phyloP scores from a whole-genome alignment of 208 protist genomes.

The Trypanosoma theileri region DNA sequence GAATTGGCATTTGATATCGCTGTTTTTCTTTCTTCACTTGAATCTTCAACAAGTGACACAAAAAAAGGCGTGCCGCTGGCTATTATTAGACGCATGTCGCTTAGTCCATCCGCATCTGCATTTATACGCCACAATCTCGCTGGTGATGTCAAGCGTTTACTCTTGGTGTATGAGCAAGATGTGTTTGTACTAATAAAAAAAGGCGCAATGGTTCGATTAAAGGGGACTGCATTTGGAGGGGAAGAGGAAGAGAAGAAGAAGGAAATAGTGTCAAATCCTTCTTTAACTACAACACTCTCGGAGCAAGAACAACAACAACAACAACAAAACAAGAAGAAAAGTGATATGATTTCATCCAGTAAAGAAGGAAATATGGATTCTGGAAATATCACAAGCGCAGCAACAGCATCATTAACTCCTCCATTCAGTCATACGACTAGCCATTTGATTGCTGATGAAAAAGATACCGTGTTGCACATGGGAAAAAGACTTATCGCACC shows the following conservation, averaged over 20 bases:
- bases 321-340: too few relatives aligned
- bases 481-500: conserved; percentile 30
- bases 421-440: too few relatives aligned
- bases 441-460: conserved; percentile 4
- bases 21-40: conserved; percentile 14
- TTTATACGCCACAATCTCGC: conserved; percentile 27
- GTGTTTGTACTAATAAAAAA: conserved; percentile 23
- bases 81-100: conserved; percentile 22
- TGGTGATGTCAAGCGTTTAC: conserved; percentile 22
- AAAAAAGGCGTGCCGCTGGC: conserved; percentile 19
- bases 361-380: too few relatives aligned
- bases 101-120: conserved; percentile 5
- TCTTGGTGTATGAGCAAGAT: conserved; percentile 19
- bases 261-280: neutral
- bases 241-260: neutral
- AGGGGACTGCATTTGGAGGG: neutral
- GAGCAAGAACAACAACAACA: neutral
- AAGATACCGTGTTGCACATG: conserved; percentile 27
- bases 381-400: too few relatives aligned
- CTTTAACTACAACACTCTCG: neutral
- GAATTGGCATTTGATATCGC: conserved; percentile 24
- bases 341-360: too few relatives aligned
- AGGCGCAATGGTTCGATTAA: conserved; percentile 16
- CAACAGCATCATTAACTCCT: too few relatives aligned
- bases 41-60: neutral